A percentile compares a stretch with the other conserved stretches of the same genome.
phyloP scores from a whole-genome alignment of 1,139 yeast genomes.

The Kluyveromyces marxianus region DNA sequence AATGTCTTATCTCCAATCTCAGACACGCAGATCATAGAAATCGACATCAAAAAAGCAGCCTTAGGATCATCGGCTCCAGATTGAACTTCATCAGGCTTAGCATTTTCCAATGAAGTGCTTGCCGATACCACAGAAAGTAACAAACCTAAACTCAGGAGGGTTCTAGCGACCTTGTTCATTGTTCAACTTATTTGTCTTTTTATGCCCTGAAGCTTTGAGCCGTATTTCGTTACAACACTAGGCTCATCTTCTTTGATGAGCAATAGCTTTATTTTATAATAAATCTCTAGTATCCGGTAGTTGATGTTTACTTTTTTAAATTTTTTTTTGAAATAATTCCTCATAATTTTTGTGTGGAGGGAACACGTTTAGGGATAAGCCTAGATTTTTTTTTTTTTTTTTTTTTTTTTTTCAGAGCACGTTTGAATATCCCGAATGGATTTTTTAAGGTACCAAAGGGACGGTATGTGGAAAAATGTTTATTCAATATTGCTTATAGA shows the following conservation, averaged over 20 bases:
- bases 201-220: no score
- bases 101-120: conserved; percentile 6
- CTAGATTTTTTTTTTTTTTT: no score
- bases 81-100: conserved; percentile 5
- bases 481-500: no score
- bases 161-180: background rate
- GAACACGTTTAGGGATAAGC: no score
- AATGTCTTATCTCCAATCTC: conserved; percentile 98
- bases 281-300: no score
- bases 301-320: no score
- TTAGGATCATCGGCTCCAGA: conserved; percentile 8
- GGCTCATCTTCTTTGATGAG: no score
- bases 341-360: background rate
- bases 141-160: conserved; percentile 1
- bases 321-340: background rate
- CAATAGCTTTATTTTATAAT: background rate
- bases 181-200: background rate
- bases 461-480: no score
- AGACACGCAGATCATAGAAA: conserved; percentile 83
- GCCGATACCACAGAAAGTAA: conserved; percentile 7
- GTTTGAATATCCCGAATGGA: no score
- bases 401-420: no score
- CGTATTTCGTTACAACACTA: no score
- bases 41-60: conserved; percentile 54
- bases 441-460: no score